Conservation (phyloP, 1,284 basidiomycete species). For the Stygiomarasmius scandens region DNA sequence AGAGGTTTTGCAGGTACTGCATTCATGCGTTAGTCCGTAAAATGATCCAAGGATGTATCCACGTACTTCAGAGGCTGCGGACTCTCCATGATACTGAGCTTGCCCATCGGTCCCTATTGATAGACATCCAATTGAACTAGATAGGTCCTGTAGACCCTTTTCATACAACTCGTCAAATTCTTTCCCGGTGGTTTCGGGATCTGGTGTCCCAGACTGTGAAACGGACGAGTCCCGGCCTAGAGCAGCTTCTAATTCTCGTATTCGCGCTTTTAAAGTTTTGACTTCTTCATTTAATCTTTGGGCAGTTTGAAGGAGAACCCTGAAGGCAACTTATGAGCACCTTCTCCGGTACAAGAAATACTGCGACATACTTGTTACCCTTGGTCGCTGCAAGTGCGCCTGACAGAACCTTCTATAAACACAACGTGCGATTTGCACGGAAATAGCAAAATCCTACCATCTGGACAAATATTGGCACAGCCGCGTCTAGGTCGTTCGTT, state of each 20-base stretch:
- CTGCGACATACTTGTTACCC: slow-evolving; percentile 49
- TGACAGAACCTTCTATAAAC: slow-evolving; percentile 21
- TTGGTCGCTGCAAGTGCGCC: slow-evolving; percentile 55
- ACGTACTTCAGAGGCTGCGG: slow-evolving; percentile 48
- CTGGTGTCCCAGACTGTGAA: slow-evolving; percentile 18
- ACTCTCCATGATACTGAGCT: slow-evolving; percentile 49
- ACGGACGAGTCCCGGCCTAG: slow-evolving; percentile 35
- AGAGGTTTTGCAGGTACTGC: slow-evolving; percentile 48
- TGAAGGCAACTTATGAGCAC: slow-evolving; percentile 22
- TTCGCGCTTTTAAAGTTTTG: slow-evolving; percentile 44
- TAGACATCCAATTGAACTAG: slow-evolving; percentile 44
- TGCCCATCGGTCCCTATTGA: slow-evolving; percentile 48
- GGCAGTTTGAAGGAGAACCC: slow-evolving; percentile 50
- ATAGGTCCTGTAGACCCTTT: slow-evolving; percentile 28
- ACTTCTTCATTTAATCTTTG: slow-evolving; percentile 49
- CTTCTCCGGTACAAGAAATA: too few species aligned
- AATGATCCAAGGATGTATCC: background rate
- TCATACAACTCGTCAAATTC: slow-evolving; percentile 22
- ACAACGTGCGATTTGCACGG: background rate
- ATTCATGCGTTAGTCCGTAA: slow-evolving; percentile 5
- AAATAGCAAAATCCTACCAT: slow-evolving; percentile 33
- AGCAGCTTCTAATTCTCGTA: slow-evolving; percentile 60
- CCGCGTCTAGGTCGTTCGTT: slow-evolving; percentile 39
- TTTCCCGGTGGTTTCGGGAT: background rate
- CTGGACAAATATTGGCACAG: slow-evolving; percentile 55